A percentile compares a stretch with the other conserved stretches of the same genome.
phyloP scores from a whole-genome alignment of 768 basidiomycete species.

The Suillus tomentosus region DNA sequence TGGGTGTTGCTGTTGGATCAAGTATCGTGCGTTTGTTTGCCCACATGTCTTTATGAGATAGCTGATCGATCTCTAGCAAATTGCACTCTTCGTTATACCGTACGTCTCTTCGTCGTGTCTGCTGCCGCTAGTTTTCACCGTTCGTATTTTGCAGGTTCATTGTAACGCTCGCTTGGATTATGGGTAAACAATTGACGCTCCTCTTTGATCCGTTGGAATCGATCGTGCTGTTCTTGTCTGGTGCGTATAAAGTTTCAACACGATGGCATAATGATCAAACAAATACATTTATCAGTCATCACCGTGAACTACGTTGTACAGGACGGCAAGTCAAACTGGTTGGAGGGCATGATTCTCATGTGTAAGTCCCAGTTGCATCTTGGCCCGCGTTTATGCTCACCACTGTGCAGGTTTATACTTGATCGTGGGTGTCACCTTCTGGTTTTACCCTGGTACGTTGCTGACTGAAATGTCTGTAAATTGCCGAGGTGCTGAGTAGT shows the following conservation, averaged over 20 bases:
- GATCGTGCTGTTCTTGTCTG: slow-evolving; percentile 23
- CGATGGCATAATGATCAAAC: slow-evolving; percentile 21
- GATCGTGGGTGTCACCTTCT: slow-evolving; percentile 56
- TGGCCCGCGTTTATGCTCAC: slow-evolving; percentile 6
- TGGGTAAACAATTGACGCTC: slow-evolving; percentile 76
- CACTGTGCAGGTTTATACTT: slow-evolving; percentile 47
- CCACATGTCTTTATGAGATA: not conserved
- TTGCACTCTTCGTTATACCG: slow-evolving; percentile 69
- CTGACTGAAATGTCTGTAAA: not conserved
- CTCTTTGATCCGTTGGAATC: slow-evolving; percentile 90
- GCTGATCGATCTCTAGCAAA: slow-evolving; percentile 52
- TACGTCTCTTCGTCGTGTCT: slow-evolving; percentile 27
- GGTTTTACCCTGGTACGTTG: slow-evolving; percentile 51
- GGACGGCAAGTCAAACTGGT: slow-evolving; percentile 90
- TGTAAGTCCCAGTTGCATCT: slow-evolving; percentile 37
- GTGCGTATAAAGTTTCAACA: slow-evolving; percentile 34
- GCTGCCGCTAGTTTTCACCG: not conserved
- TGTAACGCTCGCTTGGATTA: slow-evolving; percentile 78
- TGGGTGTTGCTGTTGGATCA: slow-evolving; percentile 89
- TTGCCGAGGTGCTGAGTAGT: not conserved
- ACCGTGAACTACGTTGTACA: slow-evolving; percentile 85
- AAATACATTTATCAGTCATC: slow-evolving; percentile 47
- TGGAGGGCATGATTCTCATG: slow-evolving; percentile 85
- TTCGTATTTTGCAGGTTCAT: slow-evolving; percentile 52
- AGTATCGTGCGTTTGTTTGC: slow-evolving; percentile 59